A percentile compares a stretch with the other conserved stretches of the same genome.
Conservation (phyloP, 495 filamentous ascomycete species). For the Daldinia vernicosa region DNA sequence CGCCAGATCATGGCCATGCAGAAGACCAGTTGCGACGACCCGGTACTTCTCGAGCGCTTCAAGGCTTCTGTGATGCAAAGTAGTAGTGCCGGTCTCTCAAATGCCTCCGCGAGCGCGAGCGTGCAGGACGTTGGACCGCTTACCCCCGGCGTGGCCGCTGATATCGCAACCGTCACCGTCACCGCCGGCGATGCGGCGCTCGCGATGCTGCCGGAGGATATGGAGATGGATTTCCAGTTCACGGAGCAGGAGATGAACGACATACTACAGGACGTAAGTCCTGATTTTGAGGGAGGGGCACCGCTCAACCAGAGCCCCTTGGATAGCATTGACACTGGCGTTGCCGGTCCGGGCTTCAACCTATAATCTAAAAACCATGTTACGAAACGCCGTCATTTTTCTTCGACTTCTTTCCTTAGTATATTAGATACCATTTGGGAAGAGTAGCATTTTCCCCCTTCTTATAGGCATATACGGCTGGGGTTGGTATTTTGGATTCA, state of each 20-base stretch:
- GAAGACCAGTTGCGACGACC: conserved; percentile 59
- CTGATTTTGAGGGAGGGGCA: conserved; percentile 20
- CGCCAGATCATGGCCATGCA: conserved; percentile 53
- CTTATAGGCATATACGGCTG: conserved; percentile 1
- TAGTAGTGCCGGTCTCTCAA: conserved; percentile 5
- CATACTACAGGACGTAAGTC: conserved; percentile 49
- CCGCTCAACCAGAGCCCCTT: conserved; percentile 9
- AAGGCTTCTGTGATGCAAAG: conserved; percentile 48
- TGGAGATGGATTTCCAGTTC: conserved; percentile 47
- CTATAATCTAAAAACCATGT: conserved; percentile 9
- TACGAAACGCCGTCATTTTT: background rate
- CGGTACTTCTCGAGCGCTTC: conserved; percentile 58
- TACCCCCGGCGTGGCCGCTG: conserved; percentile 21
- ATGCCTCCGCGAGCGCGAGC: background rate
- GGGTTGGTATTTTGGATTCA: conserved; percentile 7
- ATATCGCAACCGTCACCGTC: conserved; percentile 16
- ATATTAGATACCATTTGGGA: conserved; percentile 45
- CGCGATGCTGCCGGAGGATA: conserved; percentile 27
- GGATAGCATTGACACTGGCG: background rate
- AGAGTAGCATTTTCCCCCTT: conserved; percentile 36
- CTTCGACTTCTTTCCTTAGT: conserved; percentile 14
- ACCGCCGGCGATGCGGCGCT: conserved; percentile 18
- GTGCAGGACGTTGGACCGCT: conserved; percentile 1
- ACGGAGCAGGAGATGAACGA: conserved; percentile 52
- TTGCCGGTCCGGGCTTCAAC: conserved; percentile 7